Conservation (phyloP, 805 yeast species). For the Sungouiozyma ichnusensis region DNA sequence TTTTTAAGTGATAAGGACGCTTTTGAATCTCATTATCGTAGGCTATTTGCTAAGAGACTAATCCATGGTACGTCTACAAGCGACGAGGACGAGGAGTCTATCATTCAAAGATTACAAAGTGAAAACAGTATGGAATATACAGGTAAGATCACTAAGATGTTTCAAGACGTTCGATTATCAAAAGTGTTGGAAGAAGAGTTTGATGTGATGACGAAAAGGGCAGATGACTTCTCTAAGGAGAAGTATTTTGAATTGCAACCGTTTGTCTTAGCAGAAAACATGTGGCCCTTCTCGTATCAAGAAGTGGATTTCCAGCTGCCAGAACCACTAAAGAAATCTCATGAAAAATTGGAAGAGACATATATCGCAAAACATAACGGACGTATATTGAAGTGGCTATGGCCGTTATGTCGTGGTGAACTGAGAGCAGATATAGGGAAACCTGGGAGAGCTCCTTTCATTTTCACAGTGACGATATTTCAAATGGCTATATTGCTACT, state of each 20-base stretch:
- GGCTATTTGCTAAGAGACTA: conserved; percentile 78
- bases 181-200: conserved; percentile 51
- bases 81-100: conserved; percentile 68
- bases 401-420: conserved; percentile 92
- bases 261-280: conserved; percentile 71
- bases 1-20: conserved; percentile 91
- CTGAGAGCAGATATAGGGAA: conserved; percentile 75
- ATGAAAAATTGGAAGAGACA: conserved; percentile 54
- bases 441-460: conserved; percentile 71
- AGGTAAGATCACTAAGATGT: conserved; percentile 89
- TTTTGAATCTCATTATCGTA: conserved; percentile 85
- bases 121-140: conserved; percentile 91
- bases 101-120: conserved; percentile 77
- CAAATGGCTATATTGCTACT: conserved; percentile 82
- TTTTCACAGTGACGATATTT: conserved; percentile 69
- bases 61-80: conserved; percentile 79
- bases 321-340: conserved; percentile 48
- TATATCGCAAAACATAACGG: conserved; percentile 75
- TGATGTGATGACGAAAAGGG: conserved; percentile 22
- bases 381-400: conserved; percentile 86
- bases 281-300: conserved; percentile 62
- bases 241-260: conserved; percentile 50
- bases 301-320: conserved; percentile 52
- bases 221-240: conserved; percentile 23
- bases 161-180: conserved; percentile 82